These are phyloP conservation scores for Entomortierella lignicola DNA, from an alignment of 192 early-diverging fungal genomes.

Conservation along the genomic window DNA sequence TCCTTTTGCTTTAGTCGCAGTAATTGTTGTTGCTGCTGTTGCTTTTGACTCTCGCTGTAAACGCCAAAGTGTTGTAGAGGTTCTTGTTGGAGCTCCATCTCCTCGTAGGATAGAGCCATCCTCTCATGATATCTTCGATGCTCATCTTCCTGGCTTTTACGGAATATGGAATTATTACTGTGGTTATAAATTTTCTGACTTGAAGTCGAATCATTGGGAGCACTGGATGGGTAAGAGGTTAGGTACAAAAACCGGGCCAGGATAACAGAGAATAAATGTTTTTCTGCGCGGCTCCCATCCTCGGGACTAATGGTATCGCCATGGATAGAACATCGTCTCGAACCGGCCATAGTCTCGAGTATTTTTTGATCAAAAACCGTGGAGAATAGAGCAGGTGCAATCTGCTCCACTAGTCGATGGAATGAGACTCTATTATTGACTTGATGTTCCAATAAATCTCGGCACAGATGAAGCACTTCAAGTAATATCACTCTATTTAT, in stretches of 20 bases:
- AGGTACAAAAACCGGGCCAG: slow-evolving; percentile 35
- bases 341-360: slow-evolving; percentile 23
- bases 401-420: slow-evolving; percentile 23
- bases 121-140: slow-evolving; percentile 24
- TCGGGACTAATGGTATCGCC: slow-evolving; percentile 14
- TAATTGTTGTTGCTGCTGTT: slow-evolving; percentile 9
- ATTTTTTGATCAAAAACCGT: slow-evolving; percentile 44
- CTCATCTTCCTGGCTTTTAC: slow-evolving; percentile 33
- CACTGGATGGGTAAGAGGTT: not conserved
- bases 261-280: slow-evolving; percentile 37
- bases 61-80: slow-evolving; percentile 38
- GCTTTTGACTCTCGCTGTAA: slow-evolving; percentile 13
- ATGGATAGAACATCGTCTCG: slow-evolving; percentile 29
- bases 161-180: not conserved
- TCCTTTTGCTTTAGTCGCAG: slow-evolving; percentile 1
- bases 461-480: slow-evolving; percentile 44
- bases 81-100: slow-evolving; percentile 35
- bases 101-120: slow-evolving; percentile 21
- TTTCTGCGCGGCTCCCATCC: slow-evolving; percentile 29
- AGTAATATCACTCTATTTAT: slow-evolving; percentile 45
- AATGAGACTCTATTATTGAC: slow-evolving; percentile 22
- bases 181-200: not conserved
- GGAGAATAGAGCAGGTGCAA: slow-evolving; percentile 43
- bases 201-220: not conserved
- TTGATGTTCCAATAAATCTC: slow-evolving; percentile 33